Conservation (phyloP, 2,329 filamentous ascomycete species). For the Diplocarpon mali region DNA sequence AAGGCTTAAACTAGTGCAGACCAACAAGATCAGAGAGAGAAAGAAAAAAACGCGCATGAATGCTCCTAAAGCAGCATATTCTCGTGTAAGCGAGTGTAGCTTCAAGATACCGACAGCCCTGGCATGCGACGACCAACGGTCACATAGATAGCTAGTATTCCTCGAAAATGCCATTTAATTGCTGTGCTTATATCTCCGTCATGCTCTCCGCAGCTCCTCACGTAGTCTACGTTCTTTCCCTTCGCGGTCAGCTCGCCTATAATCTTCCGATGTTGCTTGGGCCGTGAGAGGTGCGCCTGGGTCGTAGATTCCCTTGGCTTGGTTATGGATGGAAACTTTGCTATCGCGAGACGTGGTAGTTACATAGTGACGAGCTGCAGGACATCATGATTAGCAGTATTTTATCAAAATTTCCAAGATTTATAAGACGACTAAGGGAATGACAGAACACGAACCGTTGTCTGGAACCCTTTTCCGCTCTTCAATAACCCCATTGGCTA, state of each 20-base stretch:
- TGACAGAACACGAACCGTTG: constrained; percentile 12
- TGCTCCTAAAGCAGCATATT: not conserved
- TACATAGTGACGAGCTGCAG: constrained; percentile 7
- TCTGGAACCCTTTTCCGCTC: constrained; percentile 11
- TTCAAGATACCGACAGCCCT: too few species aligned
- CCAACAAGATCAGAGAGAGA: not conserved
- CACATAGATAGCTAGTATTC: too few species aligned
- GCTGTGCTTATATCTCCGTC: not conserved
- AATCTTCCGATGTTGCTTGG: constrained; percentile 10
- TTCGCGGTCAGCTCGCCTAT: constrained; percentile 3
- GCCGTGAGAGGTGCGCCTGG: constrained; percentile 6
- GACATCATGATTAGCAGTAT: not conserved
- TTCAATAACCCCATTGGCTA: constrained; percentile 1
- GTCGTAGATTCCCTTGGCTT: constrained; percentile 6
- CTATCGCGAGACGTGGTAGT: constrained; percentile 1
- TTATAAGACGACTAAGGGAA: not conserved
- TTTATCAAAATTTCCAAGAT: too few species aligned
- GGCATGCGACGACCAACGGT: too few species aligned
- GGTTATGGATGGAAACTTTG: constrained; percentile 7
- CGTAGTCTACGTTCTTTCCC: not conserved
- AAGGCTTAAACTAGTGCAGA: too few species aligned
- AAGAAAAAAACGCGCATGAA: not conserved
- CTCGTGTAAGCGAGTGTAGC: too few species aligned
- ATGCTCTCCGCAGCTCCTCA: not conserved
- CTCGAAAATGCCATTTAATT: not conserved